Evolutionary conservation across 148 eudicot genomes (phyloP).

Genomic region (Agrostemma githago): DNA sequence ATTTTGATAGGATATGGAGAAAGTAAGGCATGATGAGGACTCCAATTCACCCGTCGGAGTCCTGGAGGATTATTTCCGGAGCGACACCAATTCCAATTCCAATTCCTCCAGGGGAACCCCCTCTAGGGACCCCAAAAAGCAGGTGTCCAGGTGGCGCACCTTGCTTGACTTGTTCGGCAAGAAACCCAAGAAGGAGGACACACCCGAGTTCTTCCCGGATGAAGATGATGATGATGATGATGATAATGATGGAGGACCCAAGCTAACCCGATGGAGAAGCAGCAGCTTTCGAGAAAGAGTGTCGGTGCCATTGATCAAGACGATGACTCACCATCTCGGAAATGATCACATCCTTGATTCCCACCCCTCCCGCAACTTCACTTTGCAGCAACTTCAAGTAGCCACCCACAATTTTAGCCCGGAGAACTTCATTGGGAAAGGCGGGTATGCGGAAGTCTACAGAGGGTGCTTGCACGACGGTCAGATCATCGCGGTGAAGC

Average conservation of each 20-base stretch:
- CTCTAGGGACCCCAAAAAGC: conserved; percentile 25
- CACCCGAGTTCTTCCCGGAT: conserved; percentile 43
- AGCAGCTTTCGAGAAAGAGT: conserved; percentile 50
- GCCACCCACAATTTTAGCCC: conserved; percentile 31
- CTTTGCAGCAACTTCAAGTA: conserved; percentile 23
- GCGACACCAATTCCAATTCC: conserved; percentile 53
- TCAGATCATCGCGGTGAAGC: conserved; percentile 64
- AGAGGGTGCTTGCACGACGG: conserved; percentile 58
- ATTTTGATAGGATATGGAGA: conserved; percentile 36
- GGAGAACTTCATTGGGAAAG: conserved; percentile 80
- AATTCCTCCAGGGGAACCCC: conserved; percentile 45
- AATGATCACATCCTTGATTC: conserved; percentile 11
- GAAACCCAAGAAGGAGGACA: conserved; percentile 45
- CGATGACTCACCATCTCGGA: conserved; percentile 1
- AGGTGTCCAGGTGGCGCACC: conserved; percentile 37
- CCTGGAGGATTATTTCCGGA: conserved; percentile 63
- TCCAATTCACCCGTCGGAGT: conserved; percentile 60
- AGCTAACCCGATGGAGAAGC: conserved; percentile 56
- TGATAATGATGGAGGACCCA: conserved; percentile 19
- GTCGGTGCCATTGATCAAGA: conserved; percentile 2
- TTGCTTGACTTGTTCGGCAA: conserved; percentile 44
- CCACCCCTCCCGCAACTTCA: conserved; percentile 19
- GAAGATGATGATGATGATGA: neutral
- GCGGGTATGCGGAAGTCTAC: conserved; percentile 92
- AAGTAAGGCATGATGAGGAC: conserved; percentile 26